Evolutionary conservation across 257 asterid genomes (phyloP), one percentile per base, ranked within the genome.

Genomic region (Capsicum baccatum): DNA sequence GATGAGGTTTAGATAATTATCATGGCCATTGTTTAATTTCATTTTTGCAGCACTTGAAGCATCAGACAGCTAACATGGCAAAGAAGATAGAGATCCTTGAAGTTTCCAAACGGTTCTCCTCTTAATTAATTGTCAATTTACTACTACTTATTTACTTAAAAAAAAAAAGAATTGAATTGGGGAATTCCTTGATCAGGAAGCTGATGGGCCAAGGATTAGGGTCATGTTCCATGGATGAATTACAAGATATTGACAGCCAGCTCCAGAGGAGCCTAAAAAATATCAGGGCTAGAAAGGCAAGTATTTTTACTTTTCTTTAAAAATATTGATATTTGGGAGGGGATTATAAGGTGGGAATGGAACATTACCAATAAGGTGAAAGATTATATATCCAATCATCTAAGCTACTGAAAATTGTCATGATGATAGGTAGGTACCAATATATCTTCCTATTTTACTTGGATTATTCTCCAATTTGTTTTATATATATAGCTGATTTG

Each of bases 201-300:
- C 85, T 90, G 81, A 85, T 93, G 91, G 97, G 98, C 62, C 94
- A 91, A 47, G 86, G 90, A 62, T 71, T 94, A 57, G 92, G 88
- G 39, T 52, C 85, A 16, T 90, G 94, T 80, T 89, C 97, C 4
- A 1, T 90, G 54, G 85, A 86, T 83, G 97, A 94, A 87, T 89
- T 94, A 70, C 90, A 88, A 15, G 91, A 92, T 82, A 91, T 92
- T 66, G 97, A 90, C 12, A 48, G 39, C 55, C 93, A 92, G 86
- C 91, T 94, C 0, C 92, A 92, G 85, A 89, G 58, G 84, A 93
- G 94, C 92, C 93, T 94, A 0, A 79, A 73, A 60, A 90, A 47
- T 76, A 88, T 94, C 86, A 86, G 91, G 88, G 84, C 90, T 17
- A 91, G 89, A 87, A 94, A 92, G 97, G 98, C 5, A 39, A 39